Percentiles rank a stretch among this genome's conserved stretches.
phyloP scores from a whole-genome alignment of 306 rosid genomes.

The Betula pendula region DNA sequence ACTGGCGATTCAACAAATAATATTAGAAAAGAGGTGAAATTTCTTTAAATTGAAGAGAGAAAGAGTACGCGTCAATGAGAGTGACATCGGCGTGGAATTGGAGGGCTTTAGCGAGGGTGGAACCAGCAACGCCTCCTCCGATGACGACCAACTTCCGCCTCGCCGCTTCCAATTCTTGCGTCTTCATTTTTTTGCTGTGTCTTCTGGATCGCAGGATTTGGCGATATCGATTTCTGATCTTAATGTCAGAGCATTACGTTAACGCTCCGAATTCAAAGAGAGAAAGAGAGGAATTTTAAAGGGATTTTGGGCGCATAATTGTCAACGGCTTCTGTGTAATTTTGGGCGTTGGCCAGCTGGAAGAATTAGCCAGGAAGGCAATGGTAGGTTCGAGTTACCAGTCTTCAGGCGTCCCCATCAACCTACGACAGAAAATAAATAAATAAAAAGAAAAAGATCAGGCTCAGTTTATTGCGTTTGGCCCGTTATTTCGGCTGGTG shows the following conservation, averaged over 20 bases:
- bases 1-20: no score
- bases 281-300: background rate
- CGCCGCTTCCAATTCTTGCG: constrained; percentile 8
- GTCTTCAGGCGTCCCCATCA: no score
- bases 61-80: constrained; percentile 65
- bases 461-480: no score
- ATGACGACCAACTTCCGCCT: constrained; percentile 55
- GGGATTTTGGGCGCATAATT: background rate
- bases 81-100: constrained; percentile 58
- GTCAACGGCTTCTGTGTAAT: background rate
- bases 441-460: no score
- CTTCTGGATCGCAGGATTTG: background rate
- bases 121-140: constrained; percentile 84
- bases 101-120: constrained; percentile 59
- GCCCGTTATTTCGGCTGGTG: no score
- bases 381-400: no score
- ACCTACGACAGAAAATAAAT: no score
- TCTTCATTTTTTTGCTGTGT: constrained; percentile 14
- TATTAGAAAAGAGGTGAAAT: background rate
- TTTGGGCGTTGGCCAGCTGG: no score
- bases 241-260: background rate
- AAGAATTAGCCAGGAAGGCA: no score
- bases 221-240: background rate
- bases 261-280: background rate
- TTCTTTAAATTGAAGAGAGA: background rate